Conservation (phyloP, 2,329 filamentous ascomycete species). For the Cytospora piceicola region DNA sequence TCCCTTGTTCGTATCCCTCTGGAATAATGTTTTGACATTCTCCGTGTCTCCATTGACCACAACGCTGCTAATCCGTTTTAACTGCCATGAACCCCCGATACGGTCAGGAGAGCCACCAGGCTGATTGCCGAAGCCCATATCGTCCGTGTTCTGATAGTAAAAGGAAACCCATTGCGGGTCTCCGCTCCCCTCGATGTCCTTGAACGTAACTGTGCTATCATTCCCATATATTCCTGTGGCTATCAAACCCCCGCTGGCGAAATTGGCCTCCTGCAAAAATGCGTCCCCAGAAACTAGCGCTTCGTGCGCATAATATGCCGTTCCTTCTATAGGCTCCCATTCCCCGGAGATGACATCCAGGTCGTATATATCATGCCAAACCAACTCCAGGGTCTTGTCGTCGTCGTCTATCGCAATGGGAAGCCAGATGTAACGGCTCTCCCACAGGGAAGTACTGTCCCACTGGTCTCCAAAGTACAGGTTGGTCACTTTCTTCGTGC, state of each 20-base stretch:
- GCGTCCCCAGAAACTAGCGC: constrained; percentile 51
- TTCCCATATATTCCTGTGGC: constrained; percentile 58
- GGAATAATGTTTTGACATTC: constrained; percentile 53
- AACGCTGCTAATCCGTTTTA: constrained; percentile 63
- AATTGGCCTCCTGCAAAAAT: constrained; percentile 59
- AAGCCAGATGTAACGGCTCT: constrained; percentile 61
- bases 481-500: constrained; percentile 52
- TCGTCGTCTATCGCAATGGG: constrained; percentile 56
- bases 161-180: constrained; percentile 61
- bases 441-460: constrained; percentile 61
- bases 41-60: constrained; percentile 55
- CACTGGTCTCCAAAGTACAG: constrained; percentile 58
- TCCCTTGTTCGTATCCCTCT: constrained; percentile 59
- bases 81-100: constrained; percentile 62
- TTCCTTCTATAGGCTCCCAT: constrained; percentile 51
- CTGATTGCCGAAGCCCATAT: constrained; percentile 63
- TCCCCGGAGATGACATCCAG: constrained; percentile 56
- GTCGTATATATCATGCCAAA: constrained; percentile 62
- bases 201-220: constrained; percentile 57
- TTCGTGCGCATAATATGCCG: constrained; percentile 50
- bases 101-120: constrained; percentile 61
- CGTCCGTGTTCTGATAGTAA: constrained; percentile 63
- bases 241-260: constrained; percentile 52
- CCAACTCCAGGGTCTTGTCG: constrained; percentile 52
- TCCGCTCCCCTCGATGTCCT: constrained; percentile 51